Evolutionary conservation across 805 yeast species (phyloP).

Genomic region (Cyberlindnera euphorbiiphila): DNA sequence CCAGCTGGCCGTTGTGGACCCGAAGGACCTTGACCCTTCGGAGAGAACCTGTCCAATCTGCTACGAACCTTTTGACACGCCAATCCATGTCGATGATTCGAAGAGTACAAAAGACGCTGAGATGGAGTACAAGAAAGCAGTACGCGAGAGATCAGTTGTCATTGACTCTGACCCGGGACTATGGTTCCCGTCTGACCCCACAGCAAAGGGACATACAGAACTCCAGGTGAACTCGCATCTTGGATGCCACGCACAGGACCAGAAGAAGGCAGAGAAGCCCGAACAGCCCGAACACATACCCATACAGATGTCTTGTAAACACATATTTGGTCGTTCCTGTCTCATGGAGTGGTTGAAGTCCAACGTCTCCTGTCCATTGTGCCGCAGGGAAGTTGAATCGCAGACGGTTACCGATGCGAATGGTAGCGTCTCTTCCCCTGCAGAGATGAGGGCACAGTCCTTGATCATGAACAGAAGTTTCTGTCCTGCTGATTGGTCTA

Average conservation of each 20-base stretch:
- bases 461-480: conserved; percentile 15
- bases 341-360: conserved; percentile 74
- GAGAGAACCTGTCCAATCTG: conserved; percentile 22
- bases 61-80: conserved; percentile 19
- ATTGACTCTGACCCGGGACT: conserved; percentile 20
- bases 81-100: not conserved
- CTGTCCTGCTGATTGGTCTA: conserved; percentile 22
- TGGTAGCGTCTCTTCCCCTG: not conserved
- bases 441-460: conserved; percentile 13
- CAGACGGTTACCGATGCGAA: conserved; percentile 4
- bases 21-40: conserved; percentile 6
- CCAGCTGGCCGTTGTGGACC: conserved; percentile 14
- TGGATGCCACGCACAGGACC: not conserved
- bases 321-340: conserved; percentile 80
- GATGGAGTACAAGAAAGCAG: conserved; percentile 10
- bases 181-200: conserved; percentile 16
- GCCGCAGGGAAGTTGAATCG: conserved; percentile 35
- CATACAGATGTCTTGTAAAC: conserved; percentile 77
- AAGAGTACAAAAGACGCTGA: conserved; percentile 4
- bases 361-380: conserved; percentile 67
- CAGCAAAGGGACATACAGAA: conserved; percentile 14
- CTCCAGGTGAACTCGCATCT: conserved; percentile 2
- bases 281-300: conserved; percentile 50
- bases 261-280: not conserved
- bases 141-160: conserved; percentile 3